These are phyloP conservation scores for Teratosphaeria epicoccoides DNA, from an alignment of 2,329 filamentous ascomycete genomes.

Conservation along the genomic window DNA sequence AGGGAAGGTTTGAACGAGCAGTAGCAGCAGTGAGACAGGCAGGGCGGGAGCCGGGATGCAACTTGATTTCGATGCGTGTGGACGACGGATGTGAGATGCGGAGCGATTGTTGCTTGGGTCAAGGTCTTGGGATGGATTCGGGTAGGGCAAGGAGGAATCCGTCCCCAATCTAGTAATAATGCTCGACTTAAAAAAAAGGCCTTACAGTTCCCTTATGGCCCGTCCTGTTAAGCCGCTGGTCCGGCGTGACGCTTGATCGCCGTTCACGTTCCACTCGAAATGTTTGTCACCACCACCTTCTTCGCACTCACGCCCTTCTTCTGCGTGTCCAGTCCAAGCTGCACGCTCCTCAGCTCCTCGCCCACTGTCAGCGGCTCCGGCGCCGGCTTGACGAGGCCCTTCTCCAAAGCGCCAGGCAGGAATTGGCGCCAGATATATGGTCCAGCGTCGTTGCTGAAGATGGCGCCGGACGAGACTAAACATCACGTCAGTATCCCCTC, in stretches of 20 bases:
- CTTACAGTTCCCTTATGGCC: too few relatives aligned
- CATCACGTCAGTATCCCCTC: not conserved
- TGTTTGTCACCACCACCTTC: slow-evolving; percentile 28
- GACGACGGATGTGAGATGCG: too few relatives aligned
- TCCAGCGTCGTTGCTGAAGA: slow-evolving; percentile 20
- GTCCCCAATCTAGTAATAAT: too few relatives aligned
- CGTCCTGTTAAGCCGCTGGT: too few relatives aligned
- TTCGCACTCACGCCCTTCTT: slow-evolving; percentile 30
- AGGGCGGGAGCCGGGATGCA: too few relatives aligned
- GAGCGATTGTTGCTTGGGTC: too few relatives aligned
- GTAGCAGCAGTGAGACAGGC: slow-evolving; percentile 17
- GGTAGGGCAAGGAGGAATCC: too few relatives aligned
- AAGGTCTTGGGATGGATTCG: too few relatives aligned
- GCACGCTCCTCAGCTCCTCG: slow-evolving; percentile 27
- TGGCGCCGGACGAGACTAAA: slow-evolving; percentile 5
- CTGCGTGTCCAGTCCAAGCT: slow-evolving; percentile 27
- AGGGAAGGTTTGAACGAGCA: slow-evolving; percentile 24
- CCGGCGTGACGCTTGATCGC: too few relatives aligned
- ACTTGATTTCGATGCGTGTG: too few relatives aligned
- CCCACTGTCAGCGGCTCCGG: slow-evolving; percentile 29
- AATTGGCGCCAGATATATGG: slow-evolving; percentile 21
- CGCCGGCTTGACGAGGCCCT: slow-evolving; percentile 19
- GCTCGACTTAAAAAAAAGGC: too few relatives aligned
- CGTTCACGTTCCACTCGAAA: too few relatives aligned
- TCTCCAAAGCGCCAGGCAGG: slow-evolving; percentile 17